A percentile compares a stretch with the other conserved stretches of the same genome.
Evolutionary conservation across 2,329 filamentous ascomycete species (phyloP).

Genomic region (Hypoxylon rubiginosum): DNA sequence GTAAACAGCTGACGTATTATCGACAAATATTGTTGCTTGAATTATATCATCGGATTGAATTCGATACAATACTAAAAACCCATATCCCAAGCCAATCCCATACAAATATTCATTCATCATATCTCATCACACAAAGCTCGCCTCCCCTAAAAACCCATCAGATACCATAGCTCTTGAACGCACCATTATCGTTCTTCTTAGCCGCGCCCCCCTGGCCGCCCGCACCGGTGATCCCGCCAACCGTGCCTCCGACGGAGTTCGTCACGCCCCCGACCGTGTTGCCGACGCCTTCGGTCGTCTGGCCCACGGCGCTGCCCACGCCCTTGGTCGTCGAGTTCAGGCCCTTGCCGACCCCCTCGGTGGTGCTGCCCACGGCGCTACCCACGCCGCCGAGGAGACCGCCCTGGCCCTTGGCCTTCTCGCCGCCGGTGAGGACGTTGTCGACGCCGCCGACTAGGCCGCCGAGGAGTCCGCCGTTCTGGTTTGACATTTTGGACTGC

Average conservation of each 20-base stretch:
- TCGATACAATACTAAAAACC: no score
- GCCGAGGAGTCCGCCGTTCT: conserved; percentile 52
- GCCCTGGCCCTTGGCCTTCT: conserved; percentile 52
- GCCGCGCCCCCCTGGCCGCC: conserved; percentile 23
- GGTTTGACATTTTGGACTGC: conserved; percentile 51
- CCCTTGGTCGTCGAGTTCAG: conserved; percentile 51
- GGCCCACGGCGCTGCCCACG: conserved; percentile 50
- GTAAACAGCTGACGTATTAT: no score
- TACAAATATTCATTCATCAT: neutral
- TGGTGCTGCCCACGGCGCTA: conserved; percentile 50
- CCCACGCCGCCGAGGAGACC: conserved; percentile 52
- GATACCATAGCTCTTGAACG: conserved; percentile 48
- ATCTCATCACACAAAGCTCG: neutral
- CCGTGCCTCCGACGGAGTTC: conserved; percentile 43
- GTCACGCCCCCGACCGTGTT: conserved; percentile 46
- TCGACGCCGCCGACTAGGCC: conserved; percentile 51
- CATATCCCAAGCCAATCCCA: no score
- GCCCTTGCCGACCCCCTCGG: conserved; percentile 50
- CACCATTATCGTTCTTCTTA: conserved; percentile 25
- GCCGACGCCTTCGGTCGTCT: conserved; percentile 51
- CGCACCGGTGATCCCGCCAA: conserved; percentile 46
- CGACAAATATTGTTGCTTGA: no score
- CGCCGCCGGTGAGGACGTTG: conserved; percentile 53
- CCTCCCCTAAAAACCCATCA: conserved; percentile 12
- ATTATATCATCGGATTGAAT: no score